phyloP scores from a whole-genome alignment of 306 rosid species.

The Castanea mollissima region DNA sequence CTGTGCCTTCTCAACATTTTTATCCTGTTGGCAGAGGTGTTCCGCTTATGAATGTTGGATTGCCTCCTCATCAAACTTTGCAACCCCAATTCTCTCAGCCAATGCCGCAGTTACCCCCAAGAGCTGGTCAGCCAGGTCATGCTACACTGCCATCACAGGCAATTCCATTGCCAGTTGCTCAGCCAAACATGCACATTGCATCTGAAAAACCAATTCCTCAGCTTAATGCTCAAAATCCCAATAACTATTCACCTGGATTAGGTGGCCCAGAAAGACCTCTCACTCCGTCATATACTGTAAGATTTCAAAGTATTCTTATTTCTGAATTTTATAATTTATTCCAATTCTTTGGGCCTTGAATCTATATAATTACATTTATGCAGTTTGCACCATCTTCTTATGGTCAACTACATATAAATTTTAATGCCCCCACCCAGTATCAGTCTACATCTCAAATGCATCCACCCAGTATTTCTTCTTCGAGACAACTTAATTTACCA shows the following conservation, averaged over 20 bases:
- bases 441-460: conserved; percentile 62
- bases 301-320: conserved; percentile 21
- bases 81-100: conserved; percentile 71
- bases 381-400: conserved; percentile 64
- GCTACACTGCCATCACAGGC: conserved; percentile 50
- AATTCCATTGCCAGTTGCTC: conserved; percentile 56
- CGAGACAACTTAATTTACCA: conserved; percentile 30
- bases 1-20: conserved; percentile 67
- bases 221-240: conserved; percentile 56
- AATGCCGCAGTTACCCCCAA: conserved; percentile 59
- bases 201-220: conserved; percentile 57
- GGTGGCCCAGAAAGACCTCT: conserved; percentile 62
- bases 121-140: conserved; percentile 61
- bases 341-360: conserved; percentile 22
- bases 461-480: conserved; percentile 45
- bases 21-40: conserved; percentile 72
- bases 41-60: conserved; percentile 61
- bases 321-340: neutral
- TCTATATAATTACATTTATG: conserved; percentile 26
- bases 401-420: conserved; percentile 65
- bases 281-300: conserved; percentile 73
- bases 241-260: conserved; percentile 54
- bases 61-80: conserved; percentile 63
- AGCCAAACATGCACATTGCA: conserved; percentile 53
- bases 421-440: conserved; percentile 45